Evolutionary conservation across 1,139 yeast genomes (phyloP).

Genomic region (Kodamaea sp.): DNA sequence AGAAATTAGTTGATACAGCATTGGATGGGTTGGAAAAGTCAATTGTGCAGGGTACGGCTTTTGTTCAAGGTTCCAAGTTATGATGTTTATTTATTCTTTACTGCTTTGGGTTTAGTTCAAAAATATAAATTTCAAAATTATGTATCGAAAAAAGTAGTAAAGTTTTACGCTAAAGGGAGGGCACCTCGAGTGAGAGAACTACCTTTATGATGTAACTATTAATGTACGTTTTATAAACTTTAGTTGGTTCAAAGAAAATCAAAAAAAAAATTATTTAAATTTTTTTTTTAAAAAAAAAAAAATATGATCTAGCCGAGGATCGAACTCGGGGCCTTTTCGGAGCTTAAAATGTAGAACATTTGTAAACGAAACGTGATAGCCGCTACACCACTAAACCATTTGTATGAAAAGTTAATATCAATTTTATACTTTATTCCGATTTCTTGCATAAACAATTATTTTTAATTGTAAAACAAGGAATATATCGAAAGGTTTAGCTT

Average conservation of each 20-base stretch:
- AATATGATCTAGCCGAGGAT: constrained; percentile 19
- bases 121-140: too few relatives aligned
- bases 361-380: constrained; percentile 21
- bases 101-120: neutral
- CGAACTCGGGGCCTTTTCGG: constrained; percentile 21
- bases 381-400: constrained; percentile 20
- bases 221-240: too few relatives aligned
- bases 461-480: too few relatives aligned
- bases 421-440: too few relatives aligned
- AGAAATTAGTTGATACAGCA: constrained; percentile 47
- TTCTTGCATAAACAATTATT: too few relatives aligned
- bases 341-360: constrained; percentile 13
- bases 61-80: constrained; percentile 50
- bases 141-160: too few relatives aligned
- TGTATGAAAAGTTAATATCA: too few relatives aligned
- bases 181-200: too few relatives aligned
- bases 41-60: constrained; percentile 57
- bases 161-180: too few relatives aligned
- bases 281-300: constrained; percentile 2
- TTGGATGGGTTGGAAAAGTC: constrained; percentile 52
- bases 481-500: too few relatives aligned
- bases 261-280: neutral
- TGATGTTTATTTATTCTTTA: constrained; percentile 12
- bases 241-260: neutral
- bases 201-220: too few relatives aligned